Evolutionary conservation across 129 eudicot genomes (phyloP).

Genomic region (Arctium minus): DNA sequence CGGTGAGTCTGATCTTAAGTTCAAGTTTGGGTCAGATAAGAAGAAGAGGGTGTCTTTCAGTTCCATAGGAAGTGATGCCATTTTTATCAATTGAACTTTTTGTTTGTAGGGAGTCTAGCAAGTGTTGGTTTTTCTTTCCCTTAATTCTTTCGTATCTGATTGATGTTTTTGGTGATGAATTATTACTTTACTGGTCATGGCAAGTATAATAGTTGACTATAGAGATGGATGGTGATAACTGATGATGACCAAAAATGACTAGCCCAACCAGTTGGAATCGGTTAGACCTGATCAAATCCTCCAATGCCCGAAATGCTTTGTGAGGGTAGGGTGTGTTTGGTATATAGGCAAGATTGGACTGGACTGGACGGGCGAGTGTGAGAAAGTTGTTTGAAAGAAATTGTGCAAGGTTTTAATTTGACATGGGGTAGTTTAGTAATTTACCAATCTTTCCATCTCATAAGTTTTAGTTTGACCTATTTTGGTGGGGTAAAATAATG

Average conservation of each 20-base stretch:
- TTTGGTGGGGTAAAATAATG: no score
- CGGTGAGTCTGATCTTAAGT: conserved; percentile 60
- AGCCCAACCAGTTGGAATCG: neutral
- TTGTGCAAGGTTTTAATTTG: no score
- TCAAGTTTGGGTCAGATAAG: conserved; percentile 70
- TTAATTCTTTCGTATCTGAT: neutral
- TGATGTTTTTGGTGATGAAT: conserved; percentile 12
- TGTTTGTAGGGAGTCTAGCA: conserved; percentile 1
- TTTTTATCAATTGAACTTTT: conserved; percentile 28
- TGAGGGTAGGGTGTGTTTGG: no score
- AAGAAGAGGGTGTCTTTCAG: conserved; percentile 56
- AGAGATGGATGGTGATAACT: neutral
- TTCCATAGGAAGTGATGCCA: conserved; percentile 43
- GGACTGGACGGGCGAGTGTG: no score
- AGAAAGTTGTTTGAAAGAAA: no score
- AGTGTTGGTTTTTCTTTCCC: neutral
- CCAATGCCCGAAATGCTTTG: no score
- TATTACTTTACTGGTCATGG: neutral
- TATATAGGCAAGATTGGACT: no score
- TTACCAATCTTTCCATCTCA: no score
- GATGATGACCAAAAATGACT: neutral
- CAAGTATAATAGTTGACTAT: neutral
- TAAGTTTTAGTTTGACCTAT: no score
- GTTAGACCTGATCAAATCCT: no score
- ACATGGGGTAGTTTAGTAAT: no score